phyloP scores from a whole-genome alignment of 2,329 filamentous ascomycete species.

The Nothophaeocryptopus gaeumannii region DNA sequence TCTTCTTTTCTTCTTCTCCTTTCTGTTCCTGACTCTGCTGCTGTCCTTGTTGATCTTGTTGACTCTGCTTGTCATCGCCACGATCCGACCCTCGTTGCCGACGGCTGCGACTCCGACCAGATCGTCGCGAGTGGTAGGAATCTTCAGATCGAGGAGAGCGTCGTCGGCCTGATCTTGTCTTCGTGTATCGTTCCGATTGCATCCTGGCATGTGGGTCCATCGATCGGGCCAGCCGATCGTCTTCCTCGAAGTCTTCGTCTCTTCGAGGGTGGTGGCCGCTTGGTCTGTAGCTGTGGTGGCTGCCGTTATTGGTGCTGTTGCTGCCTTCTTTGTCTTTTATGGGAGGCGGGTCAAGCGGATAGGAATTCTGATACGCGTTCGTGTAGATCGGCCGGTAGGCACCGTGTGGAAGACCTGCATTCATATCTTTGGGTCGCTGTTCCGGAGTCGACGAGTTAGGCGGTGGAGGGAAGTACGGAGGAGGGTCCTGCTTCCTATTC shows the following conservation, averaged over 20 bases:
- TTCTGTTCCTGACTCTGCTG: slow-evolving; percentile 8
- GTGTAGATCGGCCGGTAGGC: slow-evolving; percentile 14
- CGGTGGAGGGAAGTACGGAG: slow-evolving; percentile 7
- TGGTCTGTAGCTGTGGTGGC: slow-evolving; percentile 9
- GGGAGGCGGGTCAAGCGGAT: slow-evolving; percentile 1
- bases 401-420: slow-evolving; percentile 6
- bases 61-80: slow-evolving; percentile 1
- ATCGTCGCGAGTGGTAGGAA: slow-evolving; percentile 7
- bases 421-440: slow-evolving; percentile 6
- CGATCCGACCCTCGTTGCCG: slow-evolving; percentile 5
- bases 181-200: slow-evolving; percentile 5
- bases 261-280: slow-evolving; percentile 5
- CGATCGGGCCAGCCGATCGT: slow-evolving; percentile 7
- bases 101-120: slow-evolving; percentile 3
- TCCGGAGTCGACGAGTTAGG: neutral
- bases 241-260: slow-evolving; percentile 8
- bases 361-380: slow-evolving; percentile 6
- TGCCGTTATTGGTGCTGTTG: slow-evolving; percentile 6
- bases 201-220: neutral
- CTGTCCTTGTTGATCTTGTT: slow-evolving; percentile 4
- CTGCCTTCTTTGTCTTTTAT: slow-evolving; percentile 3
- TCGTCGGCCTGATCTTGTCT: slow-evolving; percentile 1
- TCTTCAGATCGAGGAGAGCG: slow-evolving; percentile 9
- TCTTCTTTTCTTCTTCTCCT: slow-evolving; percentile 9
- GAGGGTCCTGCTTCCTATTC: slow-evolving; percentile 8